These are phyloP conservation scores for Glycine tomentella DNA, from an alignment of 306 rosid genomes.

Conservation along the genomic window DNA sequence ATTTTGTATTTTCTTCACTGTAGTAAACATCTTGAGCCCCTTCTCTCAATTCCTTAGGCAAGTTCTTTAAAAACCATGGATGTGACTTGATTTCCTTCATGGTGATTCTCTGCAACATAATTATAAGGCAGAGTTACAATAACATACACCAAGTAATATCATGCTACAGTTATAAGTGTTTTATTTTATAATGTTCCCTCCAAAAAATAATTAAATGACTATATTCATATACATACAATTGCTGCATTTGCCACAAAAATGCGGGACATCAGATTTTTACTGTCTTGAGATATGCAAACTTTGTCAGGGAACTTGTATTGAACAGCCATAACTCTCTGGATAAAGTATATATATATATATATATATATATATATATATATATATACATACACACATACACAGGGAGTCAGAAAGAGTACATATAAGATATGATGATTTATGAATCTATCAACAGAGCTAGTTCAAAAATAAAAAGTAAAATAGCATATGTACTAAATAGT, in stretches of 20 bases:
- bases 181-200: background rate
- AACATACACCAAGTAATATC: background rate
- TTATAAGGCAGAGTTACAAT: conserved; percentile 14
- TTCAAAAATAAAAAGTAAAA: no score
- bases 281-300: conserved; percentile 64
- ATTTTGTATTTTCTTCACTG: conserved; percentile 56
- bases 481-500: no score
- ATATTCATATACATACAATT: conserved; percentile 50
- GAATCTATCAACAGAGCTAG: no score
- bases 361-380: no score
- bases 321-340: conserved; percentile 70
- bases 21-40: conserved; percentile 51
- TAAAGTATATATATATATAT: conserved; percentile 1
- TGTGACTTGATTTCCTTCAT: conserved; percentile 67
- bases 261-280: conserved; percentile 69
- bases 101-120: conserved; percentile 59
- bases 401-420: no score
- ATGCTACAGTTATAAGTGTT: background rate
- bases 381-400: no score
- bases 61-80: conserved; percentile 69
- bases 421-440: no score
- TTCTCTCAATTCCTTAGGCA: conserved; percentile 69
- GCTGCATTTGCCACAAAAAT: conserved; percentile 72
- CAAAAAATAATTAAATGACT: background rate
- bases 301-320: conserved; percentile 73